Evolutionary conservation across 768 basidiomycete species (phyloP), one percentile per base, ranked within the genome.

Genomic region (Hericium rajendrae): DNA sequence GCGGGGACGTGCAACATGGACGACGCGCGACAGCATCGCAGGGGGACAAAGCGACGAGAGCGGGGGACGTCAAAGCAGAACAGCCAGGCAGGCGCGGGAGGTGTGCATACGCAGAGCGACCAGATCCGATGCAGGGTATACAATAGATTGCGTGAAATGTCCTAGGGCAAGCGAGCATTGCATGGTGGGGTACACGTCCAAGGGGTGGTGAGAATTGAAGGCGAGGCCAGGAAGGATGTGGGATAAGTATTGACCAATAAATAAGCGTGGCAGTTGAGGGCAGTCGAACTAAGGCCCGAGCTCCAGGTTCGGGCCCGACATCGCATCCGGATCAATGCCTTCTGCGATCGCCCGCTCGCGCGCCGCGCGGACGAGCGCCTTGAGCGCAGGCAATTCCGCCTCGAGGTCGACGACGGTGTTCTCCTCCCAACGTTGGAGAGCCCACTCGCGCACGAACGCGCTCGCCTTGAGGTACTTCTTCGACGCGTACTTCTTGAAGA

Each of bases 401-500:
- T 69, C 64, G 48, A 92, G 72, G 37, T 81, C 75, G 16, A 90
- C 84, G 48, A 77, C 76, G 0, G 75, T 69, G 54, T 76, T 75
- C 67, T 89, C 85, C 3, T 72, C 65, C 90, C 89, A 94, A 32
- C 83, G 78, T 26, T 81, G 80, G 39, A 86, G 72, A 0, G 89
- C 92, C 95, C 95, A 98, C 49, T 85, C 79, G 32, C 87, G 80
- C 65, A 94, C 85, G 70, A 81, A 91, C 52, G 85, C 74, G 65
- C 91, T 91, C 37, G 90, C 87, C 86, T 95, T 92, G 74, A 89
- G 75, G 72, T 83, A 91, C 53, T 82, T 86, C 72, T 87, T 91
- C 28, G 82, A 79, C 0, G 90, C 84, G 66, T 94, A 97, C 73
- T 97, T 97, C 73, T 87, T 88, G 75, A 81, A 84, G 68, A 97